phyloP scores from a whole-genome alignment of 164 flowering plant genomes.

The Aristolochia contorta region DNA sequence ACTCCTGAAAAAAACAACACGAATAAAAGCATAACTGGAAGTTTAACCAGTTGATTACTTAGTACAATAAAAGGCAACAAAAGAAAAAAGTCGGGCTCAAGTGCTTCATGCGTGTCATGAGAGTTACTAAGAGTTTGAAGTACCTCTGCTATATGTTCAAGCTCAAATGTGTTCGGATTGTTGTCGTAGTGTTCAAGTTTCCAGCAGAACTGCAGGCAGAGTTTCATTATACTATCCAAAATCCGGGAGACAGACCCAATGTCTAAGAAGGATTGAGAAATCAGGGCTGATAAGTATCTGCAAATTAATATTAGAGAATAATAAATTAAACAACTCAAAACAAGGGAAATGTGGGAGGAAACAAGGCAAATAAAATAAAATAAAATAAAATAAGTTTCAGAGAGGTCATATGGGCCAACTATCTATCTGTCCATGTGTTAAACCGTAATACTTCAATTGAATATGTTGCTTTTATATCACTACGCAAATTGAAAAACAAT shows the following conservation, averaged over 20 bases:
- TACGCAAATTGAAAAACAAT: neutral
- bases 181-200: conserved; percentile 68
- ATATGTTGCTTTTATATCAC: neutral
- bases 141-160: conserved; percentile 89
- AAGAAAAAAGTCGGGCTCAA: too few relatives aligned
- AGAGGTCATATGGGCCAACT: too few relatives aligned
- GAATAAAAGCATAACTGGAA: too few relatives aligned
- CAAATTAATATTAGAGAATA: conserved; percentile 1
- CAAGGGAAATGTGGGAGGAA: too few relatives aligned
- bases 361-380: too few relatives aligned
- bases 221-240: conserved; percentile 89
- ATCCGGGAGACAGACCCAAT: conserved; percentile 95
- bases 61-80: too few relatives aligned
- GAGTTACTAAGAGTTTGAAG: neutral
- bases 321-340: too few relatives aligned
- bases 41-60: too few relatives aligned
- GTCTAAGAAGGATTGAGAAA: conserved; percentile 96
- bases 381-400: too few relatives aligned
- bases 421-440: too few relatives aligned
- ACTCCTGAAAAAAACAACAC: conserved; percentile 45
- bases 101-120: too few relatives aligned
- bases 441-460: too few relatives aligned
- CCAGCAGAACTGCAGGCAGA: conserved; percentile 96
- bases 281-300: conserved; percentile 92
- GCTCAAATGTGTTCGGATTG: conserved; percentile 47